Evolutionary conservation across 2,329 filamentous ascomycete species (phyloP), one percentile per base, ranked within the genome.

Genomic region (Alternaria sp.): DNA sequence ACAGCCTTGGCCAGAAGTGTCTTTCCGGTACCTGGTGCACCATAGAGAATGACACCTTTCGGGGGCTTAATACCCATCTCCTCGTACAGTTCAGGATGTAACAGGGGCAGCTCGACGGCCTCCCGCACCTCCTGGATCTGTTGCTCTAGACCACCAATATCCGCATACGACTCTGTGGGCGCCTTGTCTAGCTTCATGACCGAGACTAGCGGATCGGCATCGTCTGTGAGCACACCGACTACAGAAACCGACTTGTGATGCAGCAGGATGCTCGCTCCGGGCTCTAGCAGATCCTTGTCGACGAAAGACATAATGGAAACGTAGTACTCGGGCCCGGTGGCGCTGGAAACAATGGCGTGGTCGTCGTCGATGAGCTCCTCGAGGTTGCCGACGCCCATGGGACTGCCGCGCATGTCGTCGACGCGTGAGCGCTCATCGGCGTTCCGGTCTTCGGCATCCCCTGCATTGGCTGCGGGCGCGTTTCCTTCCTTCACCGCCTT

Each of bases 301-400:
- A 99, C 96, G 76, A 99, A 99, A 59, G 95, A 97, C 96, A 98
- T 98, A 87, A 99, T 99, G 73, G 94, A 97, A 71, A 99, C 96
- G 81, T 98, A 99, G 87, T 97, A 99, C 81, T 99, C 96, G 1
- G 96, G 96, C 0, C 96, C 96, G 7, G 96, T 98, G 1, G 96
- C 96, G 80, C 94, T 97, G 18, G 94, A 97, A 37, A 99, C 96
- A 77, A 99, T 99, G 66, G 96, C 96, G 77, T 99, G 96, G 83
- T 99, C 96, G 80, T 99, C 96, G 77, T 99, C 96, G 78, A 99
- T 99, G 85, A 99, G 92, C 85, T 99, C 96, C 82, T 99, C 96
- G 71, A 99, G 85, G 63, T 96, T 98, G 67, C 96, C 96, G 46
- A 99, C 96, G 20, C 96, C 94, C 96, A 99, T 99, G 47, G 96